phyloP scores from a whole-genome alignment of 306 rosid species.

The Sindora glabra region DNA sequence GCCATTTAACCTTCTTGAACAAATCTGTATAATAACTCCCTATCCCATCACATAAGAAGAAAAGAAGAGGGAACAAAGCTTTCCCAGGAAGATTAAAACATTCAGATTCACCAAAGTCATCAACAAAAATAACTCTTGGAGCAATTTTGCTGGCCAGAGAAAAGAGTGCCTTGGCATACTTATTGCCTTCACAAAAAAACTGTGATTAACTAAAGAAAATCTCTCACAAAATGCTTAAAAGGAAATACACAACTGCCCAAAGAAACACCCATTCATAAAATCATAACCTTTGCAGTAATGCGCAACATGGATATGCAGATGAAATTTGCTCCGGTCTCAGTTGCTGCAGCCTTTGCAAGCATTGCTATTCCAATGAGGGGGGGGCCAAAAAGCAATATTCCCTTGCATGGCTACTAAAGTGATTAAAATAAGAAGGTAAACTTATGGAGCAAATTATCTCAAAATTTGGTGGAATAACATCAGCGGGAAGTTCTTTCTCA shows the following conservation, averaged over 20 bases:
- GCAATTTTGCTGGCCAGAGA: constrained; percentile 96
- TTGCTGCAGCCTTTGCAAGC: constrained; percentile 99
- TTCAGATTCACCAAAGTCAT: constrained; percentile 57
- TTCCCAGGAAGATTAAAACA: not conserved
- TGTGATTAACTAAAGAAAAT: constrained; percentile 30
- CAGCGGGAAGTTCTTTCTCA: constrained; percentile 90
- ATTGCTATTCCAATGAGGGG: constrained; percentile 97
- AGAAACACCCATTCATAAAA: not conserved
- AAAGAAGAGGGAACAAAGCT: not conserved
- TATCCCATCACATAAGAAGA: not conserved
- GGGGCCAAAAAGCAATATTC: constrained; percentile 94
- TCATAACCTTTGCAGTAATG: constrained; percentile 81
- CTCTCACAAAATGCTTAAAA: constrained; percentile 6
- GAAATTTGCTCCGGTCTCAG: constrained; percentile 98
- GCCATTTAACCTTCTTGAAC: too few relatives aligned
- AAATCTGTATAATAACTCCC: too few relatives aligned
- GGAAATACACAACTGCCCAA: not conserved
- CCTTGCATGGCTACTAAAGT: constrained; percentile 85
- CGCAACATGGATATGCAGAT: constrained; percentile 95
- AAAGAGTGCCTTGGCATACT: constrained; percentile 90
- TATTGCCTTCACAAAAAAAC: constrained; percentile 99
- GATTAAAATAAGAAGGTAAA: not conserved
- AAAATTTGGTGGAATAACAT: constrained; percentile 83
- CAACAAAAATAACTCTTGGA: constrained; percentile 92
- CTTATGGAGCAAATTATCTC: constrained; percentile 1